phyloP scores from a whole-genome alignment of 306 rosid species.

The Trifolium subterraneum region DNA sequence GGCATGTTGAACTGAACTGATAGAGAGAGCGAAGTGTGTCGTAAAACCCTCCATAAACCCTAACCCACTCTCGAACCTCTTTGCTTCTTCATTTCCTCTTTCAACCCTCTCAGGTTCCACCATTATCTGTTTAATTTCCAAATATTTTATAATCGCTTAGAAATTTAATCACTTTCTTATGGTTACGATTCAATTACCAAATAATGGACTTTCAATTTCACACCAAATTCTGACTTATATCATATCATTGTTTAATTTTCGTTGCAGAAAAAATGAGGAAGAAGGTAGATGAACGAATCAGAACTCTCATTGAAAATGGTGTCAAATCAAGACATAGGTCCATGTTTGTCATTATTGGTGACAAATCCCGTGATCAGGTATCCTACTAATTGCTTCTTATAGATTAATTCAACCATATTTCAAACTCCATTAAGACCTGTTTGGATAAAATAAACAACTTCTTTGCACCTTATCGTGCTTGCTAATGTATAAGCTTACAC shows the following conservation, averaged over 20 bases:
- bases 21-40: no score
- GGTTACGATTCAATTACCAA: neutral
- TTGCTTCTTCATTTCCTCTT: no score
- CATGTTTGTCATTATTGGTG: slow-evolving; percentile 86
- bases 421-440: neutral
- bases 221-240: neutral
- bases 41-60: neutral
- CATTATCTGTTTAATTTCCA: neutral
- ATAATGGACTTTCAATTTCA: slow-evolving; percentile 14
- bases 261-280: slow-evolving; percentile 70
- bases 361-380: slow-evolving; percentile 95
- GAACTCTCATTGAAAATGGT: slow-evolving; percentile 92
- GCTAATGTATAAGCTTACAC: no score
- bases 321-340: slow-evolving; percentile 84
- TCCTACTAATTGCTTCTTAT: neutral
- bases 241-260: neutral
- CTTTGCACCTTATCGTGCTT: no score
- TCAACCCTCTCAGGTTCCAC: no score
- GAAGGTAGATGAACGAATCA: slow-evolving; percentile 91
- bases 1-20: no score
- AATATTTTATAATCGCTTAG: no score
- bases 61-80: neutral
- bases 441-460: no score
- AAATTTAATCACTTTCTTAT: neutral
- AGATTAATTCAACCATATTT: neutral